A percentile compares a stretch with the other conserved stretches of the same genome.
Evolutionary conservation across 768 basidiomycete genomes (phyloP).

Genomic region (Pisolithus orientalis): DNA sequence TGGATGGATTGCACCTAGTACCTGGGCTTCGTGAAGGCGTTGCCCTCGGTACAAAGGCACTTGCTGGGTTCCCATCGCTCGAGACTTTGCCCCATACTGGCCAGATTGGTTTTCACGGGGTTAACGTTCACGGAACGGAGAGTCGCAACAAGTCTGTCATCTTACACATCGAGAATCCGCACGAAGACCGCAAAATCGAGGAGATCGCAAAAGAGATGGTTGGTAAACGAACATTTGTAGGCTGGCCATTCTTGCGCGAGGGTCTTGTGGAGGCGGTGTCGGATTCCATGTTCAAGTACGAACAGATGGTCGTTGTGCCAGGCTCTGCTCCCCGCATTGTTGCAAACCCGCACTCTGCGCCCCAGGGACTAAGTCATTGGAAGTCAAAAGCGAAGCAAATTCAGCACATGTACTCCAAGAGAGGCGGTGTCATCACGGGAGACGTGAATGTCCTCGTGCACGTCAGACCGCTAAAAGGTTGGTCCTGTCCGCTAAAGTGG

Average conservation of each 20-base stretch:
- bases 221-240: conserved; percentile 69
- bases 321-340: conserved; percentile 51
- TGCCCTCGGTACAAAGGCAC: conserved; percentile 72
- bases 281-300: conserved; percentile 83
- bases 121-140: conserved; percentile 90
- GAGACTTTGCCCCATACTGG: conserved; percentile 80
- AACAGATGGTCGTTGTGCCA: conserved; percentile 53
- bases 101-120: conserved; percentile 75
- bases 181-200: conserved; percentile 60
- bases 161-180: conserved; percentile 71
- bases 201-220: conserved; percentile 72
- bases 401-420: conserved; percentile 83
- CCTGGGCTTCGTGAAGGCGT: conserved; percentile 88
- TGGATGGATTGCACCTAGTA: conserved; percentile 77
- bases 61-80: conserved; percentile 96
- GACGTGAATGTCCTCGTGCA: conserved; percentile 77
- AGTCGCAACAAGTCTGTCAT: conserved; percentile 93
- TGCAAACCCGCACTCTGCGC: conserved; percentile 60
- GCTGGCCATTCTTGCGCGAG: conserved; percentile 96
- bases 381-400: conserved; percentile 75
- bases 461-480: conserved; percentile 88
- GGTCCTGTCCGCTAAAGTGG: conserved; percentile 7
- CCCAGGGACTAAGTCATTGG: conserved; percentile 67
- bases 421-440: conserved; percentile 81
- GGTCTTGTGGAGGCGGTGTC: conserved; percentile 83